A percentile compares a stretch with the other conserved stretches of the same genome.
Evolutionary conservation across 2,329 filamentous ascomycete species (phyloP).

Genomic region (Talaromyces islandicus): DNA sequence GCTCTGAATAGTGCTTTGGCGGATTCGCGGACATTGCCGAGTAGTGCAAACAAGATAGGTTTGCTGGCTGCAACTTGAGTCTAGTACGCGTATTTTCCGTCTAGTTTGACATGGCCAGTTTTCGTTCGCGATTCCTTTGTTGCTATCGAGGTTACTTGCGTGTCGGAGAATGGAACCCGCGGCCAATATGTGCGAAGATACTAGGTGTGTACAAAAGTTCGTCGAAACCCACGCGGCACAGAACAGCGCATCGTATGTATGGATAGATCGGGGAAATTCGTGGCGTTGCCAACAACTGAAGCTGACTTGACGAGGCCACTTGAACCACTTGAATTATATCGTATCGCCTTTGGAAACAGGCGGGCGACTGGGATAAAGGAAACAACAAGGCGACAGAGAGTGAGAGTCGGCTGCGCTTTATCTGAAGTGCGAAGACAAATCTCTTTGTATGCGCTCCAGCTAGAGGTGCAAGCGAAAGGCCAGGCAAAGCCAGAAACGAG

Average conservation of each 20-base stretch:
- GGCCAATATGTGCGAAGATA: background rate
- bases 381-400: background rate
- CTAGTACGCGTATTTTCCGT: background rate
- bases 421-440: background rate
- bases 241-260: background rate
- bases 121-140: background rate
- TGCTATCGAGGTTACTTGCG: background rate
- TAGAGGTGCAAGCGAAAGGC: constrained; percentile 3
- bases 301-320: background rate
- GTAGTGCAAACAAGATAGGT: constrained; percentile 2
- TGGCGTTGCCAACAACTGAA: background rate
- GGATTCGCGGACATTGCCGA: constrained; percentile 36
- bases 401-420: background rate
- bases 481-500: constrained; percentile 7
- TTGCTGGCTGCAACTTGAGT: background rate
- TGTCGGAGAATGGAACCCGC: background rate
- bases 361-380: background rate
- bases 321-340: no score
- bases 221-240: background rate
- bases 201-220: background rate
- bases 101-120: background rate
- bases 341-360: background rate
- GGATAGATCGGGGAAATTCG: background rate
- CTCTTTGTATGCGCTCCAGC: background rate
- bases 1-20: constrained; percentile 21